phyloP scores from a whole-genome alignment of 2,329 filamentous ascomycete species.

The Colletotrichum spaethianum region DNA sequence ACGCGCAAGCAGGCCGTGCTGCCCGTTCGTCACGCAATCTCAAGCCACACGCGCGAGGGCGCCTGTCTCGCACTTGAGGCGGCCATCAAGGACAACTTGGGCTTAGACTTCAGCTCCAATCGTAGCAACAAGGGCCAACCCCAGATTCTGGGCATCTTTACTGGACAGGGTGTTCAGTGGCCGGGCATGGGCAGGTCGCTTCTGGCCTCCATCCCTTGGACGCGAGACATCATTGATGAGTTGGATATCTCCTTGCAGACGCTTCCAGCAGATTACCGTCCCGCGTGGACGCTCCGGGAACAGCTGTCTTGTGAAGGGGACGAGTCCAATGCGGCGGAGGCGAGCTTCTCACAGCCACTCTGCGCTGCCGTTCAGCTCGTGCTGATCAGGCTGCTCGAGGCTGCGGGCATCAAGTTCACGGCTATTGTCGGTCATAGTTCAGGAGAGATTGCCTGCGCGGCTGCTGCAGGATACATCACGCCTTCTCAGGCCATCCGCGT shows the following conservation, averaged over 20 bases:
- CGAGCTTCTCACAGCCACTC: constrained; percentile 33
- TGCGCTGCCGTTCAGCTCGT: constrained; percentile 43
- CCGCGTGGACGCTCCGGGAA: constrained; percentile 46
- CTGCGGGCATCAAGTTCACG: constrained; percentile 51
- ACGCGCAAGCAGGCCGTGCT: constrained; percentile 2
- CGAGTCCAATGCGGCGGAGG: constrained; percentile 45
- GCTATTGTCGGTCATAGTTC: constrained; percentile 63
- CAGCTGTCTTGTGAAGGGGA: constrained; percentile 42
- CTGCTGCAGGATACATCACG: constrained; percentile 60
- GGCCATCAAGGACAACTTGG: not conserved
- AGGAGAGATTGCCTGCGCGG: constrained; percentile 66
- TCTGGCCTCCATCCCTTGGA: constrained; percentile 32
- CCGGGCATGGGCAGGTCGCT: constrained; percentile 43
- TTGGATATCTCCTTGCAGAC: constrained; percentile 44
- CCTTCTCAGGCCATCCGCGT: constrained; percentile 45
- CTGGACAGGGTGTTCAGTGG: constrained; percentile 53
- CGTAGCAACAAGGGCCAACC: not conserved
- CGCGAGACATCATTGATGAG: constrained; percentile 38
- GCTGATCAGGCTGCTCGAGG: constrained; percentile 46
- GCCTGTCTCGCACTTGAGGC: not conserved
- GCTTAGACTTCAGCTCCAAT: not conserved
- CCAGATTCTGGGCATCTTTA: constrained; percentile 46
- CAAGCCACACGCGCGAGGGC: not conserved
- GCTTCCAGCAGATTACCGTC: constrained; percentile 44
- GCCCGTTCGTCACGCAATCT: not conserved